A percentile compares a stretch with the other conserved stretches of the same genome.
phyloP scores from a whole-genome alignment of 495 filamentous ascomycete species.

The Neurospora sp. region DNA sequence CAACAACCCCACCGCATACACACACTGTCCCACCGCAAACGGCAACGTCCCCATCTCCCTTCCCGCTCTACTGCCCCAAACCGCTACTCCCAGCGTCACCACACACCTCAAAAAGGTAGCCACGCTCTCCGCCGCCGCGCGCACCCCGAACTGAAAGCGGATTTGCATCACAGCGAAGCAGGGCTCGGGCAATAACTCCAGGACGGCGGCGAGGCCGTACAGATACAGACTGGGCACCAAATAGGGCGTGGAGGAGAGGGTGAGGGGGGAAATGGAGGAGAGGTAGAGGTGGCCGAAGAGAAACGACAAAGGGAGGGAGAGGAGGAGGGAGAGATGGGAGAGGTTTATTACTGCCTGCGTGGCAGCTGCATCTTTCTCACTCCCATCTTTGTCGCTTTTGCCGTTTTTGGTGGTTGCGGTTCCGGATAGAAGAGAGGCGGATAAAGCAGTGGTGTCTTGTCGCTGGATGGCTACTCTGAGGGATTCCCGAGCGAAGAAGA shows the following conservation, averaged over 20 bases:
- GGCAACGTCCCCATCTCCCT: conserved; percentile 75
- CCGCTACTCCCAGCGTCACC: conserved; percentile 54
- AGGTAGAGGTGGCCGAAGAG: conserved; percentile 58
- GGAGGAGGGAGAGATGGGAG: conserved; percentile 62
- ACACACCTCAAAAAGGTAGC: conserved; percentile 71
- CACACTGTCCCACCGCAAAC: conserved; percentile 72
- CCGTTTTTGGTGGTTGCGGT: background rate
- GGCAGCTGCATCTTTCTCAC: background rate
- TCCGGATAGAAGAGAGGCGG: background rate
- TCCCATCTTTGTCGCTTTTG: background rate
- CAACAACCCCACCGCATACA: conserved; percentile 62
- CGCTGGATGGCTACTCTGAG: conserved; percentile 78
- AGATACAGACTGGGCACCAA: conserved; percentile 53
- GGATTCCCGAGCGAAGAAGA: conserved; percentile 88
- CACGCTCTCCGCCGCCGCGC: conserved; percentile 68
- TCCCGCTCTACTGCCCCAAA: too few relatives aligned
- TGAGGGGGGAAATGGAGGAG: conserved; percentile 38
- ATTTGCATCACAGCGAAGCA: conserved; percentile 77
- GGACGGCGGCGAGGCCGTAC: conserved; percentile 63
- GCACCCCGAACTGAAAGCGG: conserved; percentile 64
- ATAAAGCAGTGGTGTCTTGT: conserved; percentile 36
- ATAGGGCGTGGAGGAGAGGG: conserved; percentile 48
- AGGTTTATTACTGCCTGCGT: conserved; percentile 76
- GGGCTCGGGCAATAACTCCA: conserved; percentile 78
- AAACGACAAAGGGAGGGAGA: conserved; percentile 56